Evolutionary conservation across 768 basidiomycete species (phyloP), one percentile per base, ranked within the genome.

Genomic region (Tricholoma saponaceum): DNA sequence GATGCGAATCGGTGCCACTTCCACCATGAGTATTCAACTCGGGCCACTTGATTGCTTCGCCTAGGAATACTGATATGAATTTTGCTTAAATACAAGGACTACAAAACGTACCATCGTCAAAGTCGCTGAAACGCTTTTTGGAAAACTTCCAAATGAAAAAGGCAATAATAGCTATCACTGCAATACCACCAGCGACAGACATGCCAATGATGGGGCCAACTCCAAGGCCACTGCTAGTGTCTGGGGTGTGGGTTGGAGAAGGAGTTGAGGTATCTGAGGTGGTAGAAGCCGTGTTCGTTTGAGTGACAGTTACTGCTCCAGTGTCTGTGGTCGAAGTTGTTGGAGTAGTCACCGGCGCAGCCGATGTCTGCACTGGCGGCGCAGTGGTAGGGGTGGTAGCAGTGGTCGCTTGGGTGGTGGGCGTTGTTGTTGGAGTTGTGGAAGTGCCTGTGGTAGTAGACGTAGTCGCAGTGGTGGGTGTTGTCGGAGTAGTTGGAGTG

Each of bases 81-180:
- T 57, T 41, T 62, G 58, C 56, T 50, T 23, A 49, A 39, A 46
- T 23, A 54, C 41, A 2, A 35, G 33, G 32, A 16, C 30, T 58
- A 58, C 49, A 57, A 60, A 37, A 82, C 89, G 64, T 70, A 91
- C 91, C 85, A 73, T 90, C 88, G 65, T 92, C 89, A 65, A 89
- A 90, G 64, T 87, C 83, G 23, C 76, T 60, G 66, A 86, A 84
- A 57, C 87, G 86, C 69, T 92, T 94, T 66, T 87, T 79, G 2
- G 88, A 89, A 67, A 92, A 83, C 71, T 94, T 94, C 92, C 92
- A 94, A 35, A 90, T 74, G 61, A 92, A 81, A 75, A 94, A 94
- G 14, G 76, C 83, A 52, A 86, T 72, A 53, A 94, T 78, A 9
- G 81, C 87, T 63, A 94, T 71, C 18, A 86, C 70, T 22, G 90